Base-by-base conservation (phyloP, 2,329 filamentous ascomycete genomes). In the Pezicula carpinea region DNA sequence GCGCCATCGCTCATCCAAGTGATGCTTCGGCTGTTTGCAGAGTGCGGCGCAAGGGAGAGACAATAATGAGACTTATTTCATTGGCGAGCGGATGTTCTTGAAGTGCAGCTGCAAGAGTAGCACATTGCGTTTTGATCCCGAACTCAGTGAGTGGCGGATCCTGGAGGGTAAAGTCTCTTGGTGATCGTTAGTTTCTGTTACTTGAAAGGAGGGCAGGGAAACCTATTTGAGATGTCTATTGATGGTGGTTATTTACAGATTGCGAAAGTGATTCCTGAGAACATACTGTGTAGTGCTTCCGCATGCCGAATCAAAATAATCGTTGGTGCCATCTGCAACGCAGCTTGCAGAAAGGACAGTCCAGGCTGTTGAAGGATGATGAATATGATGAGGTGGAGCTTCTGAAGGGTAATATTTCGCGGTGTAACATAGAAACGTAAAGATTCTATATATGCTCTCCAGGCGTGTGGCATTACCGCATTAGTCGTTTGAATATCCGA, bases 301-400 rank as follows among this genome's bases (percentile, higher is more conserved):
- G 58, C 65, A 45, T 67, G 65, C 39, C 65, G 64, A 46, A 67
- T 63, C 7, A 67, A 47, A 46, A 67, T 60, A 31, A 67, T 51
- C 6, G 54, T 49, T n/a, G 64, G 64, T 31, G 64, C 53, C 65
- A 67, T 67, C 39, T 38, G n/a, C 14, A 21, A 8, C 17, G 14
- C 36, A 15, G 8, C 6, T 39, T 39, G 15, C 11, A 42, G 32
- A 31, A 39, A 34, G 29, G 14, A 35, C 15, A 42, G 13, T 35
- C 29, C 39, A 34, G 17, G 32, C 5, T 6, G 6, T 13, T n/a
- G 32, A 7, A 34, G 17, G 32, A 34, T 15, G 32, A 6, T n/a
- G 32, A n/a, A 34, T n/a, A 34, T 15, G 17, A 34, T 6, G 17
- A 17, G 4, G 3, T 14, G 32, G 10, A n/a, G 14, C 17, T 34